Evolutionary conservation across 2,329 filamentous ascomycete genomes (phyloP).

Genomic region (Alternaria triticimaculans): DNA sequence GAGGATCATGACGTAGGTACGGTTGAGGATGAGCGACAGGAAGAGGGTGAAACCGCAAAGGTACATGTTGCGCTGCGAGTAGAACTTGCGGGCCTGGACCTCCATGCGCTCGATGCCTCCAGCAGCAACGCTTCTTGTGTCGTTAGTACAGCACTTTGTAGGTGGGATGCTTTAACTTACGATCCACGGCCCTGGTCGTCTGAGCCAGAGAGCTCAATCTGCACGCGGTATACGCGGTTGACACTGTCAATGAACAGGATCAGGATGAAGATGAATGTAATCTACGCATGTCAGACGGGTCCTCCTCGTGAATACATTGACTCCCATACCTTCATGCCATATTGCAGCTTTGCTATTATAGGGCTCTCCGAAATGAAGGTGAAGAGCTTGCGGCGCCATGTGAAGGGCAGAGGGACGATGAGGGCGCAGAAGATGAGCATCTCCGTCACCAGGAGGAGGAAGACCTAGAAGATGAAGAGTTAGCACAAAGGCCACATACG

Average conservation of each 20-base stretch:
- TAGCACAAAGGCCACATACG: constrained; percentile 33
- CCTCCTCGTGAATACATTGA: too few species aligned
- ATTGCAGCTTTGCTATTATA: constrained; percentile 88
- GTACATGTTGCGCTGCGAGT: constrained; percentile 99
- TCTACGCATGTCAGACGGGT: constrained; percentile 56
- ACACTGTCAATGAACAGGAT: constrained; percentile 98
- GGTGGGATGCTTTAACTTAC: constrained; percentile 51
- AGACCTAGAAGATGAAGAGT: constrained; percentile 66
- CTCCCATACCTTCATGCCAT: constrained; percentile 79
- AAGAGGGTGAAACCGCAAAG: constrained; percentile 99
- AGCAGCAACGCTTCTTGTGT: constrained; percentile 64
- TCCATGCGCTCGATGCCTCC: constrained; percentile 92
- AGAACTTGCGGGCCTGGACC: constrained; percentile 99
- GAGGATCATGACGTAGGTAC: constrained; percentile 97
- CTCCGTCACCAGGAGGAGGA: constrained; percentile 81
- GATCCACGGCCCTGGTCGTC: constrained; percentile 64
- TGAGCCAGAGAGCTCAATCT: constrained; percentile 80
- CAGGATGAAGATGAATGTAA: constrained; percentile 98
- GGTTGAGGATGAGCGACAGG: constrained; percentile 97
- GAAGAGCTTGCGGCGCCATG: constrained; percentile 83
- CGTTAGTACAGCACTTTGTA: constrained; percentile 17
- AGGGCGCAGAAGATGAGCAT: constrained; percentile 82
- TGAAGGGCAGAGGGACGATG: constrained; percentile 88
- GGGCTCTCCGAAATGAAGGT: constrained; percentile 94
- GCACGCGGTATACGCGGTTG: constrained; percentile 93